Base-by-base conservation (phyloP, 2,329 filamentous ascomycete genomes). In the Clonostachys byssicola region DNA sequence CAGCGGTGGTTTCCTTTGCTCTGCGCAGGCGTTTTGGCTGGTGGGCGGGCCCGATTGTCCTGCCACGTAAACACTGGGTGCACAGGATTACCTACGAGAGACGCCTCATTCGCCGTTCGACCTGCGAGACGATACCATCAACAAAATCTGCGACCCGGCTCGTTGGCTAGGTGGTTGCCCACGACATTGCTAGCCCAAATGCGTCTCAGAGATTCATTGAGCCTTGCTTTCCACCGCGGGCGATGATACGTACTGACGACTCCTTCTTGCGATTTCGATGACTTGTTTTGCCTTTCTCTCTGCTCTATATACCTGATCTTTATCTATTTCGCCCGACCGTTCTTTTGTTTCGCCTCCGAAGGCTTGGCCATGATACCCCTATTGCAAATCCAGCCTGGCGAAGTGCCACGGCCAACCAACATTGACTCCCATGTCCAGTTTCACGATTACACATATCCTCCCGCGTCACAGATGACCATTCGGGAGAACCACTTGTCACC, bases 311-410 rank as follows among this genome's bases (percentile, higher is more conserved):
- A 33, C 44, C 8, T 30, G 17, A 13, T 12, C 39, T 23, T 38
- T 10, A 9, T 30, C 23, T 30, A 30, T 30, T 30, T 30, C 23
- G 23, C 23, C 23, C 23, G 23, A 30, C 23, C 23, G 23, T 30
- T 30, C 23, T 30, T 30, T 30, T 30, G 23, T 30, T 30, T 30
- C 23, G 23, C 23, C 4, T 30, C 23, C 23, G 23, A 30, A 30
- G 20, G 44, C 35, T 30, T 47, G 47, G 57, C 58, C 57, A 78
- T 78, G 74, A 67, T 77, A 51, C 73, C 76, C 53, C 65, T 74
- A 52, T 62, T 77, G 49, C 76, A 79, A 60, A 72, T 70, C 68
- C 72, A 74, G 70, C 74, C 66, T 60, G 67, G 63, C 55, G 67
- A 68, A 71, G 73, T 75, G 72, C 73, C 69, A 49, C 63, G 66